phyloP scores from a whole-genome alignment of 768 basidiomycete genomes.

The Lactarius quietus region DNA sequence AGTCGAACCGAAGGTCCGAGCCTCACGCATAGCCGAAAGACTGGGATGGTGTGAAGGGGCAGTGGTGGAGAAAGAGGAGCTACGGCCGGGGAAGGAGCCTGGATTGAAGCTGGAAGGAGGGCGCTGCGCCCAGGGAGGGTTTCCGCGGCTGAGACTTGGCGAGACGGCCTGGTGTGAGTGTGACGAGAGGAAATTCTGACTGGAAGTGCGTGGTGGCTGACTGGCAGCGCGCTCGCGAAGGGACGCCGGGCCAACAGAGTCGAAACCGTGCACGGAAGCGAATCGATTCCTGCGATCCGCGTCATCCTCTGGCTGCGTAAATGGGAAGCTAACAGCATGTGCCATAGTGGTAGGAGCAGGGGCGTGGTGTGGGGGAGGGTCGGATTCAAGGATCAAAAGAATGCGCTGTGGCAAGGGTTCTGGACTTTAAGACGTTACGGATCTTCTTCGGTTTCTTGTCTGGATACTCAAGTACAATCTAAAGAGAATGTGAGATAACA shows the following conservation, averaged over 20 bases:
- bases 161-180: constrained; percentile 36
- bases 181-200: constrained; percentile 46
- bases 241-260: constrained; percentile 40
- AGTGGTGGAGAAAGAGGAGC: constrained; percentile 62
- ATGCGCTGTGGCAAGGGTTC: constrained; percentile 14
- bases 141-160: constrained; percentile 47
- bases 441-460: constrained; percentile 20
- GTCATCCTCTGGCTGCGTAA: constrained; percentile 41
- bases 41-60: constrained; percentile 44
- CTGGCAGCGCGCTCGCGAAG: constrained; percentile 64
- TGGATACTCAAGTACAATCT: constrained; percentile 27
- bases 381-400: constrained; percentile 21
- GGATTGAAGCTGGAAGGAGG: constrained; percentile 43
- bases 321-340: constrained; percentile 34
- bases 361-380: constrained; percentile 25
- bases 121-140: constrained; percentile 45
- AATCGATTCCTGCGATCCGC: constrained; percentile 62
- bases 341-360: constrained; percentile 35
- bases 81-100: constrained; percentile 54
- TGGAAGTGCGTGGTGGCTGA: constrained; percentile 59
- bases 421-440: constrained; percentile 14
- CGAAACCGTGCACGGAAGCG: constrained; percentile 41
- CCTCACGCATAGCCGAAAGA: constrained; percentile 66
- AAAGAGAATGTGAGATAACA: background rate
- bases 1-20: constrained; percentile 64